Conservation (phyloP, 768 basidiomycete species). For the Rubroboletus pulcherrimus region DNA sequence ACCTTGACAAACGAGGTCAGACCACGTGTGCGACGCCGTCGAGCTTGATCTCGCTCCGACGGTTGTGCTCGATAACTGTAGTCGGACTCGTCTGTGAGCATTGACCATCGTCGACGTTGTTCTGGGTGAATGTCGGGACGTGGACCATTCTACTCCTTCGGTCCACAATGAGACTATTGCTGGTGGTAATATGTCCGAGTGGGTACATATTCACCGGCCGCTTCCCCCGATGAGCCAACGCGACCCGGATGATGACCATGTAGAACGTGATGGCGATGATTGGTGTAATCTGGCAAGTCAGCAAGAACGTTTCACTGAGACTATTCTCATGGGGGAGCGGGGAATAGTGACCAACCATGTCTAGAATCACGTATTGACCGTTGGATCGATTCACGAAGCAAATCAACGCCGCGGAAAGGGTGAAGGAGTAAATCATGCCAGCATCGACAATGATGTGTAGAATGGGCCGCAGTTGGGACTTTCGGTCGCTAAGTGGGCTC, state of each 20-base stretch:
- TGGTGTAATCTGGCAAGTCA: constrained; percentile 3
- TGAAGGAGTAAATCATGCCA: constrained; percentile 1
- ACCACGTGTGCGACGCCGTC: not conserved
- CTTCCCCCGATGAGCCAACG: not conserved
- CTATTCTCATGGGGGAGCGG: not conserved
- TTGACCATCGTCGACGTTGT: not conserved
- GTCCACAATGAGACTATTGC: not conserved
- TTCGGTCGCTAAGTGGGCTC: not conserved
- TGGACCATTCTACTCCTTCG: not conserved
- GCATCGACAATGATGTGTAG: constrained; percentile 4
- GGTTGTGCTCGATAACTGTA: not conserved
- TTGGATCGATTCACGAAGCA: not conserved
- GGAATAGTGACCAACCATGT: not conserved
- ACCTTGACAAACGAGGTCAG: not conserved
- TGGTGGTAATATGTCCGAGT: no score
- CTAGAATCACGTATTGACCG: constrained; percentile 6
- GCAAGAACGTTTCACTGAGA: not conserved
- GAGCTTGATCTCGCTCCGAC: constrained; percentile 10
- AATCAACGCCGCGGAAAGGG: not conserved
- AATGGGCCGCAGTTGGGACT: not conserved
- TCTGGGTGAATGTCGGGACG: not conserved
- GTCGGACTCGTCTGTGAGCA: not conserved
- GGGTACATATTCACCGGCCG: no score
- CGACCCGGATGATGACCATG: constrained; percentile 17
- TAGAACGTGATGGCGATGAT: constrained; percentile 17